Evolutionary conservation across 2,329 filamentous ascomycete genomes (phyloP), one percentile per base, ranked within the genome.

Genomic region (Penicillium corylophilum): DNA sequence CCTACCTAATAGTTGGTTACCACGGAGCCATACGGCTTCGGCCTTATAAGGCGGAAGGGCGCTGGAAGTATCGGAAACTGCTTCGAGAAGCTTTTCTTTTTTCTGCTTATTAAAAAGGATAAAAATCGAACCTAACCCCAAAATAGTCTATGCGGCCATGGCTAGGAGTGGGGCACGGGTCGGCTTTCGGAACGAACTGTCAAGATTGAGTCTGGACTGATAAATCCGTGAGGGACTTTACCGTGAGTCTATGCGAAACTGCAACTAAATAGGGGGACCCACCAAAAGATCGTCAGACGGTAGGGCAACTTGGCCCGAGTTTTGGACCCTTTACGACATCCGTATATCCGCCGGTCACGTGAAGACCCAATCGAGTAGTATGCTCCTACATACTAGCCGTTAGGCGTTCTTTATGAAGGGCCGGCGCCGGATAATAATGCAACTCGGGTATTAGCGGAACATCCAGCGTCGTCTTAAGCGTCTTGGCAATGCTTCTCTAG

Each of bases 331-430:
- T 43, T 29, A 54, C 38, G 40, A 20, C 41, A 29, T 48, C 26
- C 54, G 51, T 59, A 57, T 59, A 47, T 45, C 58, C 56, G 16
- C 48, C 48, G 41, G 39, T 59, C 57, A 60, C 54, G 45, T 57
- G 56, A 9, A 2, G 2, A 2, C 53, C 47, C 3, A 46, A 60
- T 54, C 1, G 36, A 44, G 58, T 44, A 59, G 40, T 18, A 59
- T 50, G 35, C 44, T 57, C 58, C 58, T 50, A 26, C 9, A 10
- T 3, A 26, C 4, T 24, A 24, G 39, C 16, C 39, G 31, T n/a
- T 4, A 24, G 15, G 22, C 13, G 2, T 26, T 26, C 15, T 5
- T 16, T 41, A 15, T n/a, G 16, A 39, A 16, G 13, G 35, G 12
- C 16, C 38, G 39, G 46, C 28, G 41, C 41, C 16, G 39, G 26